These are phyloP conservation scores for Homolaphlyctis polyrhiza DNA, from an alignment of 371 early-diverging fungal genomes.

Conservation along the genomic window DNA sequence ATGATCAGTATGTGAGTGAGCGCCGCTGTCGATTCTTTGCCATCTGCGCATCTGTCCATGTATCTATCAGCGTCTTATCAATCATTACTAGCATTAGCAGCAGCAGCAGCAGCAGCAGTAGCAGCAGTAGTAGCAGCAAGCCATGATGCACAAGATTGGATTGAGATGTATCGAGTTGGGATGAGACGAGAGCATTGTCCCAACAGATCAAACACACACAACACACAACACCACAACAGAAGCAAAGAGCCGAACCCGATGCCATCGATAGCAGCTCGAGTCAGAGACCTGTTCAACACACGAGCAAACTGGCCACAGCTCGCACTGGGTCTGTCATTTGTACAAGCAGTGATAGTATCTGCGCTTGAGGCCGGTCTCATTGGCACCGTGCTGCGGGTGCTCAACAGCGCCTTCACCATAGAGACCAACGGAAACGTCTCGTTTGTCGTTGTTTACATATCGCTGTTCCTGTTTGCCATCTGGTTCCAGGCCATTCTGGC, in stretches of 20 bases:
- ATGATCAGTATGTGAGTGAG: too few species aligned
- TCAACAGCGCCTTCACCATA: constrained; percentile 10
- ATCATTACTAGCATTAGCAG: too few species aligned
- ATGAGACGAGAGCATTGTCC: too few species aligned
- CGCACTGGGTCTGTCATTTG: constrained; percentile 11
- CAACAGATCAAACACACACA: too few species aligned
- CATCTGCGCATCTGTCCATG: too few species aligned
- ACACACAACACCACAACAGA: not conserved
- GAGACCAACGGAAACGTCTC: not conserved
- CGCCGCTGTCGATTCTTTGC: too few species aligned
- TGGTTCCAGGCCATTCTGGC: constrained; percentile 42
- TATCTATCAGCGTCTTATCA: too few species aligned
- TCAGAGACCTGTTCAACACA: not conserved
- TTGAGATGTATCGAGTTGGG: too few species aligned
- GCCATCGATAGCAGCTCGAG: not conserved
- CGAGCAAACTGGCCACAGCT: constrained; percentile 11
- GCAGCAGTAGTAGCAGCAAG: too few species aligned
- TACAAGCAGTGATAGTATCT: constrained; percentile 10
- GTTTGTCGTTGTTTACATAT: constrained; percentile 43
- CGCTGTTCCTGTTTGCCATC: constrained; percentile 47
- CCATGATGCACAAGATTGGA: too few species aligned
- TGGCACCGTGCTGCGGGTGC: constrained; percentile 3
- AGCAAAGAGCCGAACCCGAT: not conserved
- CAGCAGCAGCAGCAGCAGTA: not conserved
- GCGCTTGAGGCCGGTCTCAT: constrained; percentile 12